phyloP scores from a whole-genome alignment of 169 alveolate genomes.

The Eimeria maxima region DNA sequence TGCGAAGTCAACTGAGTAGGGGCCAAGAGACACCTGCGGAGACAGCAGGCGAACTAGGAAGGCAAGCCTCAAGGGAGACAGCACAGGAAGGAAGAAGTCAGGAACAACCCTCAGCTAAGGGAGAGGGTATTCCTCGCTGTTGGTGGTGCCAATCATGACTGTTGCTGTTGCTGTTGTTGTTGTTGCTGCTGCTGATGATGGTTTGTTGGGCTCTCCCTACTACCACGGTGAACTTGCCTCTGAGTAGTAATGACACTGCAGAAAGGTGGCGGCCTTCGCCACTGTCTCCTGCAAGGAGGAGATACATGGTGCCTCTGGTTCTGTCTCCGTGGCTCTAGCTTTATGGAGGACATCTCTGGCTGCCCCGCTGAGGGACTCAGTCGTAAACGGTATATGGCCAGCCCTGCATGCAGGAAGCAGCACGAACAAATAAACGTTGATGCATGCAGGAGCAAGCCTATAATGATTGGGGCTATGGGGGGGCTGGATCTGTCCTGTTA shows the following conservation, averaged over 20 bases:
- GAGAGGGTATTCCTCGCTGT: not conserved
- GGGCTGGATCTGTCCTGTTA: not conserved
- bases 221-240: constrained; percentile 28
- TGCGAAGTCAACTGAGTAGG: constrained; percentile 80
- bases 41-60: not conserved
- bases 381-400: constrained; percentile 27
- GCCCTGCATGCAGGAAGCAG: not conserved
- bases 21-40: constrained; percentile 78
- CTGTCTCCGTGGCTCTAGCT: not conserved
- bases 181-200: not conserved
- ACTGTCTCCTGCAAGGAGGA: constrained; percentile 36
- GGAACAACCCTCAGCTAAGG: not conserved
- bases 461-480: not conserved
- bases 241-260: constrained; percentile 67
- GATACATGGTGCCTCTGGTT: constrained; percentile 14
- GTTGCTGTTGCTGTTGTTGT: not conserved
- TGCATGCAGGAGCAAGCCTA: not conserved
- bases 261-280: constrained; percentile 23
- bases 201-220: not conserved
- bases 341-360: constrained; percentile 35
- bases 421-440: not conserved
- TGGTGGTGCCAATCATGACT: not conserved
- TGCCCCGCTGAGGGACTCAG: constrained; percentile 23
- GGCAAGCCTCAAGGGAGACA: not conserved
- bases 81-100: not conserved